Percentiles rank a stretch among this genome's conserved stretches.
Evolutionary conservation across 2,329 filamentous ascomycete species (phyloP).

Genomic region (Zasmidium citrigriseum): DNA sequence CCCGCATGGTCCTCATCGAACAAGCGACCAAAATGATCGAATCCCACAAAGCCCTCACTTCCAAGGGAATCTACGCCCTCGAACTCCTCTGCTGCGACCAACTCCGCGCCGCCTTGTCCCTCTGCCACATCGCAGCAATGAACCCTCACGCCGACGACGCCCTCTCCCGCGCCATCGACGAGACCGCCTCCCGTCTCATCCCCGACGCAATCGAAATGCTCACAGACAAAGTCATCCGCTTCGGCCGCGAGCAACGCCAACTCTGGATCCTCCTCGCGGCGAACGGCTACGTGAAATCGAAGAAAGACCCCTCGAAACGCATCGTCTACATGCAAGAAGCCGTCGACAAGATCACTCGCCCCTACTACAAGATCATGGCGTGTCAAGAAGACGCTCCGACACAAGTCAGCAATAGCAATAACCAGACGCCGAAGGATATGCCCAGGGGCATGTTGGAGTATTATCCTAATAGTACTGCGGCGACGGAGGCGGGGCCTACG

Average conservation of each 20-base stretch:
- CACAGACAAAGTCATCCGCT: conserved; percentile 30
- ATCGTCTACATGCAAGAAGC: conserved; percentile 34
- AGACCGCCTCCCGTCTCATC: conserved; percentile 24
- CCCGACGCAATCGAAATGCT: conserved; percentile 31
- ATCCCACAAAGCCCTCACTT: conserved; percentile 26
- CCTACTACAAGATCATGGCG: conserved; percentile 36
- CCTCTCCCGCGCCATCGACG: conserved; percentile 24
- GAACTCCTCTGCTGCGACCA: conserved; percentile 32
- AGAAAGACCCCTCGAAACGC: conserved; percentile 25
- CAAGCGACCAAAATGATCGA: conserved; percentile 30
- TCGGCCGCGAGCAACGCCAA: conserved; percentile 33
- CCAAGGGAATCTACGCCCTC: conserved; percentile 27
- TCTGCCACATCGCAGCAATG: conserved; percentile 28
- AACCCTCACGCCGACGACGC: conserved; percentile 26
- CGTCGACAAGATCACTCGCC: conserved; percentile 30
- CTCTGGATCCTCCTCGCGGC: conserved; percentile 34
- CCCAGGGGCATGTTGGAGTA: conserved; percentile 5
- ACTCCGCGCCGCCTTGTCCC: conserved; percentile 30
- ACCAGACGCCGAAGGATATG: conserved; percentile 10
- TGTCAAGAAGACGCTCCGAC: conserved; percentile 27
- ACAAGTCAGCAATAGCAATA: neutral
- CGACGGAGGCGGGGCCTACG: conserved; percentile 1
- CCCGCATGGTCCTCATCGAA: conserved; percentile 31
- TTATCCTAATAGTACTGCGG: conserved; percentile 2
- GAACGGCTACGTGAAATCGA: conserved; percentile 28